Base-by-base conservation (phyloP, 2,329 filamentous ascomycete genomes). In the Ophiostoma novo-ulmi region DNA sequence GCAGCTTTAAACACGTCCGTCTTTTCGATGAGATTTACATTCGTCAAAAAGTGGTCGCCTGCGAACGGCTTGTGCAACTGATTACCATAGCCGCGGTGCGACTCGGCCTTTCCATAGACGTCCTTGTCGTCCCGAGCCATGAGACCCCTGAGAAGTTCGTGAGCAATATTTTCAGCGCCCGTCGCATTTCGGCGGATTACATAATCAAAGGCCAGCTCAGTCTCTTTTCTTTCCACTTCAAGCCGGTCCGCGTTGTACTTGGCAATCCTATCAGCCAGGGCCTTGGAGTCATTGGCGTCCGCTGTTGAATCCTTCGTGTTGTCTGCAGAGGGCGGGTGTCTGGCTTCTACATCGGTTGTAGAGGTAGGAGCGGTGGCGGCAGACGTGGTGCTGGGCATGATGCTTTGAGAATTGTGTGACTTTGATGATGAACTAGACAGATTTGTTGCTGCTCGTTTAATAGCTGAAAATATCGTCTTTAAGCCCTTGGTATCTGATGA, bases 1-100 rank as follows among this genome's bases (percentile, higher is more conserved):
- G 88, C 85, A 36, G 90, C 83, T 38, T 81, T 74, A 74, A 88
- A 87, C 17, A 93, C 76, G 63, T 80, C 78, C 10, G 89, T 91
- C 66, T 82, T 69, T 52, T 83, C 78, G 74, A 90, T 86, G 58
- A 86, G 77, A 69, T 83, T 78, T 64, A 81, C 77, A 74, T 88
- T 88, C 69, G 83, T 82, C 35, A 89, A 78, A 75, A 87, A 89
- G 76, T 88, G 87, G 74, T 88, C 86, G 36, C 83, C 84, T 0
- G 82, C 75, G 69, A 84, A 83, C 6, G 81, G 79, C 3, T 76
- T 74, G 70, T 86, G 84, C 31, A 73, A 73, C 76, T 86, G 84
- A 3, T 81, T 81, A 14, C 76, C 78, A 70, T 78, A 79, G 8
- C 83, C 83, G 10, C 55, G 69, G 22, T 79, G 76, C 7, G 77